These are phyloP conservation scores for Candida oleophila DNA, from an alignment of 805 yeast genomes.

Conservation along the genomic window DNA sequence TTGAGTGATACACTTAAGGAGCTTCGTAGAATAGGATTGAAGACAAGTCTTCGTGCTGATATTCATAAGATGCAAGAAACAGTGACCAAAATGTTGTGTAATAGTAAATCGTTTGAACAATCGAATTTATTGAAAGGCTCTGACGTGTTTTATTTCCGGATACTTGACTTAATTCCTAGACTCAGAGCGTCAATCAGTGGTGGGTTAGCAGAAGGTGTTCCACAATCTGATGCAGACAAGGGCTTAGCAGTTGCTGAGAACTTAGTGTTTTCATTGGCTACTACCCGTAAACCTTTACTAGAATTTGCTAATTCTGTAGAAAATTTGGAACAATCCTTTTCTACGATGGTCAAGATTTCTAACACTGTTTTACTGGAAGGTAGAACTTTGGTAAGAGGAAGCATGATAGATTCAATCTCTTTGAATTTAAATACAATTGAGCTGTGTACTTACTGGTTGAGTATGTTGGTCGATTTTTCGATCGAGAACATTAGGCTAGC, in stretches of 20 bases:
- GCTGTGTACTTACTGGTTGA: conserved; percentile 27
- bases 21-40: conserved; percentile 73
- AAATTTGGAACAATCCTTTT: conserved; percentile 10
- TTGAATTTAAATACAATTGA: conserved; percentile 16
- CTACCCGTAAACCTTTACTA: conserved; percentile 48
- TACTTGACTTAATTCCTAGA: conserved; percentile 79
- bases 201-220: conserved; percentile 67
- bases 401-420: conserved; percentile 15
- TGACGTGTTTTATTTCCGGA: conserved; percentile 60
- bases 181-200: conserved; percentile 62
- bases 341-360: conserved; percentile 15
- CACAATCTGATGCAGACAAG: conserved; percentile 68
- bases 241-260: conserved; percentile 79
- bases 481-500: conserved; percentile 13
- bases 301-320: conserved; percentile 24
- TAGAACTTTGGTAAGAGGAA: neutral
- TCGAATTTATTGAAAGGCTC: conserved; percentile 33
- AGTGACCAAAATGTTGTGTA: conserved; percentile 60
- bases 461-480: conserved; percentile 37
- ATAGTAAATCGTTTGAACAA: conserved; percentile 44
- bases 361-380: conserved; percentile 13
- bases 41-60: conserved; percentile 61
- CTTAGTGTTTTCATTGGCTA: conserved; percentile 56
- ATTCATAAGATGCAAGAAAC: conserved; percentile 62
- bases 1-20: conserved; percentile 77